phyloP scores from a whole-genome alignment of 2,329 filamentous ascomycete species.

The Leptographium galeiforme region DNA sequence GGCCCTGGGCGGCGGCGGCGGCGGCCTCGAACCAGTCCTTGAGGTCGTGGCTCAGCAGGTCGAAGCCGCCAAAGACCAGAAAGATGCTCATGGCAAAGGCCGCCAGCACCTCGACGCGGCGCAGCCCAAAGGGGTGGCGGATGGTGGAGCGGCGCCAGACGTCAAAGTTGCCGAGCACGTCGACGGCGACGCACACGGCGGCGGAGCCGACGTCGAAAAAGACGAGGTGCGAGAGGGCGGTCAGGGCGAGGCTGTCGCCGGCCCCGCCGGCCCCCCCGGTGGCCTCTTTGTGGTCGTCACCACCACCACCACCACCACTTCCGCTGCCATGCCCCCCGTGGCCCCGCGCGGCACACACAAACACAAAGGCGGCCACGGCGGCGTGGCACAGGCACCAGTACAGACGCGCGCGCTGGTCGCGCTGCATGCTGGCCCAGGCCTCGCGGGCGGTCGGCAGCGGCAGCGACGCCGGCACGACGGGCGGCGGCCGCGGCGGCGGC shows the following conservation, averaged over 20 bases:
- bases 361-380: constrained; percentile 67
- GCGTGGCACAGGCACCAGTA: constrained; percentile 88
- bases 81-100: constrained; percentile 95
- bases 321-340: too few species aligned
- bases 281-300: too few species aligned
- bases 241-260: constrained; percentile 79
- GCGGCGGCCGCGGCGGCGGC: constrained; percentile 69
- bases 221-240: constrained; percentile 80
- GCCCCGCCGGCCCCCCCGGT: constrained; percentile 3
- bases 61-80: constrained; percentile 92
- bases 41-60: constrained; percentile 84
- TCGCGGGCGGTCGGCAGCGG: constrained; percentile 83
- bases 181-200: constrained; percentile 79
- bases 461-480: constrained; percentile 80
- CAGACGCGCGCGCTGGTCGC: constrained; percentile 68
- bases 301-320: too few species aligned
- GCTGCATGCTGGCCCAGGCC: constrained; percentile 80
- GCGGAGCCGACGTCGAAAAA: constrained; percentile 93
- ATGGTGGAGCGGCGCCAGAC: constrained; percentile 91
- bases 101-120: constrained; percentile 83
- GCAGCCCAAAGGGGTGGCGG: constrained; percentile 84
- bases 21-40: constrained; percentile 71
- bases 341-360: constrained; percentile 51
- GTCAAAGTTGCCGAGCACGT: constrained; percentile 92
- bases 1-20: neutral